Evolutionary conservation across 2,329 filamentous ascomycete species (phyloP), one percentile per base, ranked within the genome.

Genomic region (Phialocephala sp.): DNA sequence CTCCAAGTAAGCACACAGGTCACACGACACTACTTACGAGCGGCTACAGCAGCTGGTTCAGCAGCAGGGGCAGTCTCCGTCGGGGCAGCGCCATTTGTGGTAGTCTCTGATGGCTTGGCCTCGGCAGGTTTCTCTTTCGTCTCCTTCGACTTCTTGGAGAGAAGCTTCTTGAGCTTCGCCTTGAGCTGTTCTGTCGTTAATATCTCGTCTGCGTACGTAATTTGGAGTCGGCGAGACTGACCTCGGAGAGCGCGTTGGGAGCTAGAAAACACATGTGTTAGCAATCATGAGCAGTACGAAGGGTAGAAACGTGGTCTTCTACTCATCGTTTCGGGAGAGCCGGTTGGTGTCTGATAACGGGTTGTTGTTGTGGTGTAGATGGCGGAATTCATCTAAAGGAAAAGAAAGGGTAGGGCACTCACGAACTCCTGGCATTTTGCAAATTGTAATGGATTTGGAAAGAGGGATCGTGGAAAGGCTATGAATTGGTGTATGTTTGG

Each of bases 401-500:
- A 36, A 20, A 37, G 22, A 8, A 63, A 64, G 41, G 61, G 18
- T 18, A 50, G 45, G 8, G 8, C n/a, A 74, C 73, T 73, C 71
- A 75, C 73, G 73, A 62, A 75, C 66, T 62, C 72, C 73, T 63
- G 72, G 72, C 72, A 75, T 75, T 63, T 69, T 73, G 67, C 65
- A 59, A 59, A 5, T n/a, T 20, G 27, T 37, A 32, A 18, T 24
- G 3, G 22, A 3, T 52, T 52, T 52, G 20, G 47, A 18, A 52
- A 27, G n/a, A 24, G 15, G 15, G 24, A 15, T 54, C 6, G 50
- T 32, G 14, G 8, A 8, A 32, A 1, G 50, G 14, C 4, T 15
- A 14, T 54, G 50, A 54, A 35, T 50, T 24, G n/a, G 45, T 50
- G 45, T 12, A 20, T 11, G 45, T 20, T 50, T 50, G 45, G n/a